phyloP scores from a whole-genome alignment of 768 basidiomycete species.

The Leccinum sublutescens region DNA sequence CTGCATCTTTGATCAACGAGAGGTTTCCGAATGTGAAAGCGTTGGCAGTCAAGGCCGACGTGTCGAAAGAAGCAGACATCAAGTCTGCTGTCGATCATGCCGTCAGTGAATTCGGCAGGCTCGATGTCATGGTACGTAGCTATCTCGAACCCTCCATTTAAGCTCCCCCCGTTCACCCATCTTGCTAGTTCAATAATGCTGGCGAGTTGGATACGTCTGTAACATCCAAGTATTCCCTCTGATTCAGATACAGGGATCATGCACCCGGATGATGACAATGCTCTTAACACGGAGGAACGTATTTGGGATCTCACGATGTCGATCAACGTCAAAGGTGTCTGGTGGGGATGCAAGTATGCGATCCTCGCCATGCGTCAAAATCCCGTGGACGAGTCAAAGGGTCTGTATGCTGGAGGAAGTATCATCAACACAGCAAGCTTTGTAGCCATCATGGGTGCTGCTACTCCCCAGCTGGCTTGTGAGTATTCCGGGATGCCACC shows the following conservation, averaged over 20 bases:
- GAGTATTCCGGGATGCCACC: conserved; percentile 1
- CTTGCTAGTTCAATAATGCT: conserved; percentile 85
- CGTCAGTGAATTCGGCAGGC: conserved; percentile 82
- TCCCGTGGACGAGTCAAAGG: conserved; percentile 75
- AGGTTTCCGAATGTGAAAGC: conserved; percentile 70
- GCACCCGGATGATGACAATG: conserved; percentile 94
- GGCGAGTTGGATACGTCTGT: conserved; percentile 40
- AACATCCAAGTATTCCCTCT: neutral
- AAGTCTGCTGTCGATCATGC: conserved; percentile 79
- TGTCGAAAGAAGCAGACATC: conserved; percentile 83
- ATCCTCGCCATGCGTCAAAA: conserved; percentile 96
- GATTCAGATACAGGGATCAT: conserved; percentile 72
- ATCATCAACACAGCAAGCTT: conserved; percentile 99
- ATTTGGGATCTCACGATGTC: conserved; percentile 95
- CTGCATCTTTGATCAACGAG: conserved; percentile 57
- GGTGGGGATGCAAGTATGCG: conserved; percentile 99
- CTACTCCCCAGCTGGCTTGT: conserved; percentile 99
- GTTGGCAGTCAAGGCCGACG: conserved; percentile 76
- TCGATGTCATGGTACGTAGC: conserved; percentile 85
- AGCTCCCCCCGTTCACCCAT: conserved; percentile 1
- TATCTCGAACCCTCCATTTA: neutral
- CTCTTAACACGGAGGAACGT: conserved; percentile 92
- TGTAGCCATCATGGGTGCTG: conserved; percentile 93
- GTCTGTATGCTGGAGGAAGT: conserved; percentile 78
- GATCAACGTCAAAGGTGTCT: conserved; percentile 97